Evolutionary conservation across 139 green algal genomes (phyloP).

Genomic region (Coelastrella sp.): DNA sequence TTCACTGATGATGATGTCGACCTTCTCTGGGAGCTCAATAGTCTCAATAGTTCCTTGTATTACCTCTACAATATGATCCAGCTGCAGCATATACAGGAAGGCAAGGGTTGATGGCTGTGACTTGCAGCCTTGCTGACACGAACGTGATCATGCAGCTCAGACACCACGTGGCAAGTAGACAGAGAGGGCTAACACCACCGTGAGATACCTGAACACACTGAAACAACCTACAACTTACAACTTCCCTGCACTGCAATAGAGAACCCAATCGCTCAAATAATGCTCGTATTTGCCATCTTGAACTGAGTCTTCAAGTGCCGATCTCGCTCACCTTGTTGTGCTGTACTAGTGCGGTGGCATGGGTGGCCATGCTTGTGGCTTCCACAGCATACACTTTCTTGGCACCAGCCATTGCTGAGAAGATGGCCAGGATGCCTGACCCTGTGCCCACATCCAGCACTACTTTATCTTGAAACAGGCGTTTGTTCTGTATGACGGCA

Average conservation of each 20-base stretch:
- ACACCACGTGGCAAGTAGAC: no score
- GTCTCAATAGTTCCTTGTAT: constrained; percentile 96
- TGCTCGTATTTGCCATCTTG: no score
- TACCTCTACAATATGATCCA: constrained; percentile 88
- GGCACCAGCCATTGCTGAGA: constrained; percentile 88
- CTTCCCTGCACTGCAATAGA: not conserved
- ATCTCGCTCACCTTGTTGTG: constrained; percentile 76
- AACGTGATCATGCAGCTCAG: no score
- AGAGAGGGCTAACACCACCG: not conserved
- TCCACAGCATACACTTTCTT: constrained; percentile 96
- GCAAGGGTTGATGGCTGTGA: no score
- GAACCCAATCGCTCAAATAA: no score
- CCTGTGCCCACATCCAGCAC: constrained; percentile 98
- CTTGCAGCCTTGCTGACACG: no score
- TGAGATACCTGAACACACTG: not conserved
- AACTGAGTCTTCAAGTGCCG: not conserved
- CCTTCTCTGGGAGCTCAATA: constrained; percentile 96
- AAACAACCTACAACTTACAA: not conserved
- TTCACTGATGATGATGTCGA: constrained; percentile 93
- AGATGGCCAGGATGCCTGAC: constrained; percentile 97
- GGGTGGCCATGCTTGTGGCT: constrained; percentile 93
- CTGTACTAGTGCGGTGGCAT: constrained; percentile 83
- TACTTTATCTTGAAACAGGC: constrained; percentile 56
- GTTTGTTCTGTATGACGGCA: constrained; percentile 58
- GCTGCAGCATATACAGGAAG: no score